Evolutionary conservation across 225 moss, liverwort and hornwort genomes (phyloP).

Genomic region (Pseudoscleropodium purum): DNA sequence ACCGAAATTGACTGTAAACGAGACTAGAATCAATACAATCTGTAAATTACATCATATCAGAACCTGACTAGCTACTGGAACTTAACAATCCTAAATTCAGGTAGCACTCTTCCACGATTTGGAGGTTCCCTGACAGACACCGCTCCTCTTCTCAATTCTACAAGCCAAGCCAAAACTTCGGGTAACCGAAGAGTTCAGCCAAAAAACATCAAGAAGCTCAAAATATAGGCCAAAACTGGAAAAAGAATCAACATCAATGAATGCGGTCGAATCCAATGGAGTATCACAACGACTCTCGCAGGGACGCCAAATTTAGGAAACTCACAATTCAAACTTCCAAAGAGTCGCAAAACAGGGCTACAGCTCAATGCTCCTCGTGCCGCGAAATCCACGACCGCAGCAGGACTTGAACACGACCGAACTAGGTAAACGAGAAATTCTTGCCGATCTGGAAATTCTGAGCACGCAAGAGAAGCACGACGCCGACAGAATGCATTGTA

Average conservation of each 20-base stretch:
- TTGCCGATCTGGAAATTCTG: neutral
- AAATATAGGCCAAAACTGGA: neutral
- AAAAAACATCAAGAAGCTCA: neutral
- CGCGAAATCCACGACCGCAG: neutral
- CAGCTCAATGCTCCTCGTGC: neutral
- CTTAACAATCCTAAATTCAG: neutral
- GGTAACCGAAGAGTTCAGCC: neutral
- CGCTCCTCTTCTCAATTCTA: neutral
- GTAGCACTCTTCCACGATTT: neutral
- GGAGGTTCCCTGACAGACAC: neutral
- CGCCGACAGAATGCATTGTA: neutral
- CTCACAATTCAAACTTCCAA: neutral
- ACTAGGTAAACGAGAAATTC: neutral
- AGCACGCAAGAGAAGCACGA: neutral
- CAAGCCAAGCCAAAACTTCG: neutral
- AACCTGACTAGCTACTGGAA: neutral
- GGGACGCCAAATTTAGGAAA: neutral
- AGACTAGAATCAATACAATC: neutral
- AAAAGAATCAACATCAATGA: neutral
- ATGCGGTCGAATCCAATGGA: neutral
- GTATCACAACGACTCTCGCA: neutral
- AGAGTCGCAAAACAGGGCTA: neutral
- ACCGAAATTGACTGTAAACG: neutral
- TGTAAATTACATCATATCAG: neutral
- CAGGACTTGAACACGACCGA: neutral